These are phyloP conservation scores for Pyrus hybrid DNA, from an alignment of 331 rosid species.

Conservation along the genomic window DNA sequence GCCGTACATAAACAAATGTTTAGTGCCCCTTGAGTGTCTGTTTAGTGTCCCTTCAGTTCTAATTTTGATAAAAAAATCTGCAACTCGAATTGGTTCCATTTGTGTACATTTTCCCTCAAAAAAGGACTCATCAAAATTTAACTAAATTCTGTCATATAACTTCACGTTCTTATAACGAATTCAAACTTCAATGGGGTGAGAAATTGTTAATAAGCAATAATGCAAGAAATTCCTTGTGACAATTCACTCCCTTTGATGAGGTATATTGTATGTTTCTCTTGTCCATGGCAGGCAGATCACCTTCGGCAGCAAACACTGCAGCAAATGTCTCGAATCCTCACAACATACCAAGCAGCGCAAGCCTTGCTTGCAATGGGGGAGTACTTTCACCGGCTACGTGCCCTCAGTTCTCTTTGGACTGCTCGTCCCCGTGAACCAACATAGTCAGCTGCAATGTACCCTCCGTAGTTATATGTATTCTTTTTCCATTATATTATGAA, in stretches of 20 bases:
- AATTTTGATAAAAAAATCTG: no score
- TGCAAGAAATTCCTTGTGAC: not conserved
- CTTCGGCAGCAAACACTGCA: conserved; percentile 71
- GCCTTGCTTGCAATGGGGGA: conserved; percentile 69
- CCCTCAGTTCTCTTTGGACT: conserved; percentile 66
- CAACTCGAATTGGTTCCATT: no score
- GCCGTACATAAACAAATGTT: no score
- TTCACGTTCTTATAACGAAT: no score
- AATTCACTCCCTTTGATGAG: not conserved
- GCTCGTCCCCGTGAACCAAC: conserved; percentile 43
- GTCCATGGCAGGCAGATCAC: conserved; percentile 71
- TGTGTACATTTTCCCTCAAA: no score
- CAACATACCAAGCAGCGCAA: conserved; percentile 53
- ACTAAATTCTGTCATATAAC: no score
- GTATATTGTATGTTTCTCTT: conserved; percentile 3
- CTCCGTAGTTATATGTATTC: not conserved
- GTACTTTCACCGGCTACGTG: conserved; percentile 70
- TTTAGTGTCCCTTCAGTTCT: no score
- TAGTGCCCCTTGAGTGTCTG: no score
- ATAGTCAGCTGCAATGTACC: not conserved
- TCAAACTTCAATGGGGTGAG: no score
- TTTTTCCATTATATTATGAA: not conserved
- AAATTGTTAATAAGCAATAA: no score
- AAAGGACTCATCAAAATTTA: no score
- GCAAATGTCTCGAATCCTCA: conserved; percentile 54